phyloP scores from a whole-genome alignment of 305 asterid species.

The Fraxinus sp. region DNA sequence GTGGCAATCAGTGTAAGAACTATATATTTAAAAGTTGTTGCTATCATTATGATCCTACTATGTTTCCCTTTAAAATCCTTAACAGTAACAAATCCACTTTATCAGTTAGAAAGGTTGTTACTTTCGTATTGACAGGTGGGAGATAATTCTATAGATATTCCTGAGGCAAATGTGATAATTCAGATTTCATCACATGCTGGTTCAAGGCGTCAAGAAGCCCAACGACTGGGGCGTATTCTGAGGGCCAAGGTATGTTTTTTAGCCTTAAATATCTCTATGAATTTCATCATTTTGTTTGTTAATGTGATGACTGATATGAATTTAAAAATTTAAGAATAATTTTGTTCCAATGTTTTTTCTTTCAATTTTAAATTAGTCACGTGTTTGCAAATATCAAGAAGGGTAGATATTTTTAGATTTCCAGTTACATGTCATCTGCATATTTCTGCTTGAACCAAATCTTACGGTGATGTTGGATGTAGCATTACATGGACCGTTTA shows the following conservation, averaged over 20 bases:
- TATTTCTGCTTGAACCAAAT: not conserved
- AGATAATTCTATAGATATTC: constrained; percentile 98
- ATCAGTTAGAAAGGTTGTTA: constrained; percentile 3
- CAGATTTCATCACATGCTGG: constrained; percentile 99
- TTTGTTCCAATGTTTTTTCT: not conserved
- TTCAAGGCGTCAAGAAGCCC: constrained; percentile 99
- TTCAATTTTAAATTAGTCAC: not conserved
- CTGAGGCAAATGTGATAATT: constrained; percentile 96
- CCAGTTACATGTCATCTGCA: not conserved
- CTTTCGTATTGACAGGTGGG: constrained; percentile 64
- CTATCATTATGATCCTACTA: not conserved
- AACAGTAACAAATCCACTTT: not conserved
- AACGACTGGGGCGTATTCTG: constrained; percentile 99
- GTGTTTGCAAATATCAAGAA: not conserved
- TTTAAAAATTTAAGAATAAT: not conserved
- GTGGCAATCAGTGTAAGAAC: not conserved
- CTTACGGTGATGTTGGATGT: not conserved
- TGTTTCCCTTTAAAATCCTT: constrained; percentile 4
- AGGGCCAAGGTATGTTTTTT: constrained; percentile 79
- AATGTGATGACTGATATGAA: not conserved
- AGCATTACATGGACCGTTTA: not conserved
- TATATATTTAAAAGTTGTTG: not conserved
- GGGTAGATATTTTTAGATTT: not conserved
- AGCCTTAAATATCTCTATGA: not conserved
- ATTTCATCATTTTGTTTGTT: constrained; percentile 1